Evolutionary conservation across 2,329 filamentous ascomycete genomes (phyloP), one percentile per base, ranked within the genome.

Genomic region (Fusarium sp.): DNA sequence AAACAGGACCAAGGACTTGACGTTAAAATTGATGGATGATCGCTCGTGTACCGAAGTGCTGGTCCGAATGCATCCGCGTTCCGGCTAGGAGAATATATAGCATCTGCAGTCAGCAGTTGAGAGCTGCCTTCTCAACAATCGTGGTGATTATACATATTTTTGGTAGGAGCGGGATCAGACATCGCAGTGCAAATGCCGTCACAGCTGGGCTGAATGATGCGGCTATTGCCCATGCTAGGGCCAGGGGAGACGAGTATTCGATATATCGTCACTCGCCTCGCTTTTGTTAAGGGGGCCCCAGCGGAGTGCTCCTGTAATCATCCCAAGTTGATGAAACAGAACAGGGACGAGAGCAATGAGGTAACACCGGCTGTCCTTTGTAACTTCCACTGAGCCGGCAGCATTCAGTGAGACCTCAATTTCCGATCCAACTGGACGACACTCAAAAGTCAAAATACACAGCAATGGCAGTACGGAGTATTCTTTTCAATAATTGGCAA

Each of bases 41-140:
- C 56, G 40, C 42, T 34, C 20, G 46, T 23, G 32, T 32, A 49
- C 48, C 55, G 45, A 65, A 42, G 15, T 40, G 60, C 47, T 68
- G 47, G 51, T 49, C 53, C 61, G 26, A 60, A 54, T 39, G 47
- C 49, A 21, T n/a, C 15, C 32, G 7, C 39, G 14, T 15, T 26
- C 17, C 20, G 47, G n/a, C 40, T 26, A n/a, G 28, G 40, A 40
- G 34, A 47, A 40, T 17, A 28, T 24, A 46, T 28, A 21, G 24
- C 39, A 39, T 49, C n/a, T 19, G 26, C 42, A 7, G 43, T 21
- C 28, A 12, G 24, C 11, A 9, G 19, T 48, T 40, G 28, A 39
- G 32, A 48, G 36, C 42, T 26, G 43, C 48, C 30, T 49, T 23
- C 28, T 47, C 44, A 65, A 30, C 43, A 47, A 32, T 51, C 52